phyloP scores from a whole-genome alignment of 257 asterid species.

The Solanum appendiculatum region DNA sequence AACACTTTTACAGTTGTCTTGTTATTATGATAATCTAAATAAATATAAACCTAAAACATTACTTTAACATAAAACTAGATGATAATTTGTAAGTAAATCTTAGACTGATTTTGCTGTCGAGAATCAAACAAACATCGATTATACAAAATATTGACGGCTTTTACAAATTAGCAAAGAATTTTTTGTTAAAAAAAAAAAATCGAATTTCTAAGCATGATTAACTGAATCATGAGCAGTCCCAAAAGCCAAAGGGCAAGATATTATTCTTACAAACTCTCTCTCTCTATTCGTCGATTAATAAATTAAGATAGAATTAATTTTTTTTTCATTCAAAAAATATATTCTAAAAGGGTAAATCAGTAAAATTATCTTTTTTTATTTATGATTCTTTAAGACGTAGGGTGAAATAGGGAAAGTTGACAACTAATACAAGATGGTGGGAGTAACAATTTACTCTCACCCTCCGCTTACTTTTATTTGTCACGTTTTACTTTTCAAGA shows the following conservation, averaged over 20 bases:
- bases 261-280: too few relatives aligned
- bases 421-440: not conserved
- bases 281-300: too few relatives aligned
- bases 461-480: not conserved
- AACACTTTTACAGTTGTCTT: not conserved
- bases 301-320: too few relatives aligned
- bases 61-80: not conserved
- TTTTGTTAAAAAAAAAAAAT: not conserved
- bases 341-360: too few relatives aligned
- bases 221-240: not conserved
- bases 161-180: not conserved
- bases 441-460: not conserved
- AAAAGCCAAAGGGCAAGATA: not conserved
- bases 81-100: not conserved
- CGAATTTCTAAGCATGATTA: not conserved
- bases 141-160: not conserved
- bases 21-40: not conserved
- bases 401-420: not conserved
- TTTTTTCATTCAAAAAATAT: too few relatives aligned
- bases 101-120: not conserved
- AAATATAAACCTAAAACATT: not conserved
- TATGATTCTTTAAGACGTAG: too few relatives aligned
- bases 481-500: not conserved
- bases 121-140: not conserved
- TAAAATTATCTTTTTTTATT: too few relatives aligned